Base-by-base conservation (phyloP, 345 rosid genomes). In the Streptanthus diversifolius region DNA sequence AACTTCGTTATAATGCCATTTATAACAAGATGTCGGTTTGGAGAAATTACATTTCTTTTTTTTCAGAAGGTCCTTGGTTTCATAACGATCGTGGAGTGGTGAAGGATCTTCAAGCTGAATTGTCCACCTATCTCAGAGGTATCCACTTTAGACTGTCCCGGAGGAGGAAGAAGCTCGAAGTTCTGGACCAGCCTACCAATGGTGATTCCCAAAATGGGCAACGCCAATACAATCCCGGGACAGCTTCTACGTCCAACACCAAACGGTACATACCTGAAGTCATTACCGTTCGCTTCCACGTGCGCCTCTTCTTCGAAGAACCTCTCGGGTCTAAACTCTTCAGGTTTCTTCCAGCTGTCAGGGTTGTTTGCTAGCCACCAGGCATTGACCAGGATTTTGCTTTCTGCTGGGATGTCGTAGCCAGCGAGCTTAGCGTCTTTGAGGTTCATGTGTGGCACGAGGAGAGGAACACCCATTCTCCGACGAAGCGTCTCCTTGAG, bases 291-390 rank as follows among this genome's bases (percentile, higher is more conserved):
- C 0, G 99, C 91, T 75, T 95, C 99, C 12, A 95, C 98, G 39
- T 92, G 90, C 0, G 89, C 77, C 65, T 95, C 99, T 85, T 95
- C 99, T 73, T 95, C 90, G 44, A 95, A 61, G 86, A 95, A 92
- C 89, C 99, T 83, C 84, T 95, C 99, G 0, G 99, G 99, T 72
- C 96, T 81, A 81, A 95, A 95, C 70, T 95, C 93, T 47, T 95
- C 91, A 1, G 99, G 98, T 0, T 81, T 82, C 64, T 87, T 92
- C 99, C 99, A 95, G 36, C 84, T 36, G 10, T 73, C 73, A 1
- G 99, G 99, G 63, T 95, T 88, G 88, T 95, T 95, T 14, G 97
- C 99, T 0, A 95, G 87, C 93, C 95, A 91, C 99, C 99, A 95
- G 0, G 99, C 99, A n/a, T 95, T 95, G 13, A 95, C 93, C 17